These are phyloP conservation scores for Sutorius eximius DNA, from an alignment of 1,284 basidiomycete species.

Conservation along the genomic window DNA sequence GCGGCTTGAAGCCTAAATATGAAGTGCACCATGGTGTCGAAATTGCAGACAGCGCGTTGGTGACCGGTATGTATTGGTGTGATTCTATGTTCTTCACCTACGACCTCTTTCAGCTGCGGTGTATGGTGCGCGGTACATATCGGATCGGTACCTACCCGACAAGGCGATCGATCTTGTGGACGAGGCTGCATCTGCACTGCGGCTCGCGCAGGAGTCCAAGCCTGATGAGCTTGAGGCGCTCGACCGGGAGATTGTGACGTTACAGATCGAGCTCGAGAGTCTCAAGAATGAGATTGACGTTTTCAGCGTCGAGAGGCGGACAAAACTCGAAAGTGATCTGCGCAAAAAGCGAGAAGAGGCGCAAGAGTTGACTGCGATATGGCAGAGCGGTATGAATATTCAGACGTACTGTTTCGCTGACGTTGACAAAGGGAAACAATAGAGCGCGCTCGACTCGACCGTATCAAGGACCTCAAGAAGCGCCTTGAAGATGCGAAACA, in stretches of 20 bases:
- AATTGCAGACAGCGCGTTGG: slow-evolving; percentile 84
- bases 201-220: slow-evolving; percentile 88
- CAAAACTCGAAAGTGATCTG: slow-evolving; percentile 67
- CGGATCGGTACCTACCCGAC: slow-evolving; percentile 86
- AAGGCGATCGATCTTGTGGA: slow-evolving; percentile 91
- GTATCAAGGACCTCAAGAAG: slow-evolving; percentile 77
- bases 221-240: slow-evolving; percentile 84
- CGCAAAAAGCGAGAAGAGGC: slow-evolving; percentile 62
- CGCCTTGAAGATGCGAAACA: slow-evolving; percentile 83
- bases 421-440: slow-evolving; percentile 3
- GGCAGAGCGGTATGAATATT: slow-evolving; percentile 61
- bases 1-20: slow-evolving; percentile 82
- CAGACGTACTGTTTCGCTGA: neutral
- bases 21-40: slow-evolving; percentile 92
- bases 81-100: slow-evolving; percentile 34
- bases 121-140: slow-evolving; percentile 80
- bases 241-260: slow-evolving; percentile 81
- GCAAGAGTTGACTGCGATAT: slow-evolving; percentile 60
- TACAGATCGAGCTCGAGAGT: slow-evolving; percentile 90
- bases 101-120: slow-evolving; percentile 59
- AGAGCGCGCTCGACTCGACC: slow-evolving; percentile 77
- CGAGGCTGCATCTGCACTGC: slow-evolving; percentile 85
- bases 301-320: slow-evolving; percentile 72
- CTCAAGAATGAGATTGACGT: slow-evolving; percentile 87
- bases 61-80: slow-evolving; percentile 56